Base-by-base conservation (phyloP, 148 eudicot genomes). In the Camellia granthamiana region DNA sequence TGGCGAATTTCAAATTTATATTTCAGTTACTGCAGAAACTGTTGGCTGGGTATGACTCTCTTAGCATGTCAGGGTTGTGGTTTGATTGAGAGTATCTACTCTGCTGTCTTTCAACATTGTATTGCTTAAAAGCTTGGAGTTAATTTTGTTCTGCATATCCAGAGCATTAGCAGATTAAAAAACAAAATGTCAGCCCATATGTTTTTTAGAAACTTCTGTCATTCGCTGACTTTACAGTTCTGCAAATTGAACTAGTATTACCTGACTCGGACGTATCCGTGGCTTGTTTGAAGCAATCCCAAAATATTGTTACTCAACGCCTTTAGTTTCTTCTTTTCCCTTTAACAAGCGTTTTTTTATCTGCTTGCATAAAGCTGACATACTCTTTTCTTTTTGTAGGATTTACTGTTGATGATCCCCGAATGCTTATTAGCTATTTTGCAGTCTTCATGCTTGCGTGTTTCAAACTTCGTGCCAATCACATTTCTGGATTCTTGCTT, bases 391-490 rank as follows among this genome's bases (percentile, higher is more conserved):
- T 42, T 72, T 71, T 74, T 84, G 84, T 89, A 97, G 99, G 99
- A 77, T 79, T 94, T 81, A 83, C 85, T 83, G 96, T 92, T 87
- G 99, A 97, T 84, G 98, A 97, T 85, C 87, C 95, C 70, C 89
- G 97, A 65, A 88, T 90, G 87, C 92, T 97, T 71, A 80, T 94
- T 74, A 92, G 99, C 88, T 91, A 97, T 84, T 92, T 82, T 79
- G 66, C 88, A 49, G 94, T 92, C 83, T 94, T 97, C 89, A 84
- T 94, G 86, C 82, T 94, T 75, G 85, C 98, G 64, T 92, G 97
- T 87, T 91, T 94, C 89, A 97, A 97, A 85, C 92, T 91, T 69
- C 97, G 95, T 55, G 99, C 97, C 42, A 96, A 97, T 83, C 89
- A 77, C 52, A 81, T 93, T 68, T 87, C 95, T 56, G 83, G 85